A percentile compares a stretch with the other conserved stretches of the same genome.
phyloP scores from a whole-genome alignment of 495 filamentous ascomycete genomes.

The Penicillium chermesinum region DNA sequence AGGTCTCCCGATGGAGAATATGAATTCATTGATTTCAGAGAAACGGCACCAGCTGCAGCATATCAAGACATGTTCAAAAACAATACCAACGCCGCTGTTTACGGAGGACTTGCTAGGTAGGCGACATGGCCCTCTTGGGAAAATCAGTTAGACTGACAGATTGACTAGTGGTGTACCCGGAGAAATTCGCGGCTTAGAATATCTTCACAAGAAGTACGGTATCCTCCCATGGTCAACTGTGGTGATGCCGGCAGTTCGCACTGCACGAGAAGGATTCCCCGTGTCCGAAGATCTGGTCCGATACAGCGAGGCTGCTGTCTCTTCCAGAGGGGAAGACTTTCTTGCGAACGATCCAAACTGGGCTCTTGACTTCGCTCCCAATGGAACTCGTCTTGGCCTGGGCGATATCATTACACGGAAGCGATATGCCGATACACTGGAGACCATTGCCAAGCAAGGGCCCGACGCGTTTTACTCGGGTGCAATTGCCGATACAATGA shows the following conservation, averaged over 20 bases:
- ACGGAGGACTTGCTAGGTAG: conserved; percentile 63
- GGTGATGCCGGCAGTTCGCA: conserved; percentile 63
- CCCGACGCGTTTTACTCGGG: conserved; percentile 74
- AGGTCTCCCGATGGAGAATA: conserved; percentile 57
- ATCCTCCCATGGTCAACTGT: conserved; percentile 64
- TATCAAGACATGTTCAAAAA: conserved; percentile 75
- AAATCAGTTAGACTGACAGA: neutral
- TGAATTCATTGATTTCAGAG: conserved; percentile 80
- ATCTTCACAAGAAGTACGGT: conserved; percentile 70
- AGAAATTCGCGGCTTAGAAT: conserved; percentile 71
- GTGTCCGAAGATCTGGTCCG: conserved; percentile 63
- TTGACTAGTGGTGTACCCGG: conserved; percentile 66
- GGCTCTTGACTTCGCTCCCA: conserved; percentile 84
- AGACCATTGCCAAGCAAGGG: conserved; percentile 65
- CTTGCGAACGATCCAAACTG: conserved; percentile 67
- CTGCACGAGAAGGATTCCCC: conserved; percentile 70
- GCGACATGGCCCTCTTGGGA: neutral
- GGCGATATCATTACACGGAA: conserved; percentile 74
- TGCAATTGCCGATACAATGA: conserved; percentile 64
- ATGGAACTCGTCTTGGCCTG: conserved; percentile 61
- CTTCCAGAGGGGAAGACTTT: conserved; percentile 47
- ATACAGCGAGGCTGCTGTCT: conserved; percentile 54
- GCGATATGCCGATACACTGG: conserved; percentile 72
- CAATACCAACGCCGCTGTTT: conserved; percentile 41
- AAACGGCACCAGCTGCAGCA: conserved; percentile 75